Conservation (phyloP, 257 asterid species). For the Solanum commersonii region DNA sequence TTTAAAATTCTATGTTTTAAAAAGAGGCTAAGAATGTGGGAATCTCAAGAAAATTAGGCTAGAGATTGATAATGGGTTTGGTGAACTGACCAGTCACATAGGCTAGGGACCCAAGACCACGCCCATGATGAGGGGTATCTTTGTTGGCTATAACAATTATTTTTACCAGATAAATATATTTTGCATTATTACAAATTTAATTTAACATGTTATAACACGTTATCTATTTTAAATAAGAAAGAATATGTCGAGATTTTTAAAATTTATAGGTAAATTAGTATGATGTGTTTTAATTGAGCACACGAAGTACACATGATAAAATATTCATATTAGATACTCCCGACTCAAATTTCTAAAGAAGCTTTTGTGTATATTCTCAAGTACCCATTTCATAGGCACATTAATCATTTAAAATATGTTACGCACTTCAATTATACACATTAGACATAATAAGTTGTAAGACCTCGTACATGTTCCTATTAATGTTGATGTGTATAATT, state of each 20-base stretch:
- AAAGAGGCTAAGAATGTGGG: constrained; percentile 37
- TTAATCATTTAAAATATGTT: not conserved
- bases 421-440: not conserved
- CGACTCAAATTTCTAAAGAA: not conserved
- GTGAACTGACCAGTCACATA: constrained; percentile 21
- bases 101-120: not conserved
- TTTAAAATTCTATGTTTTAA: not conserved
- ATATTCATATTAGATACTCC: not conserved
- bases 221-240: not conserved
- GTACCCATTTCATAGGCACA: not conserved
- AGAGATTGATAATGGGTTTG: constrained; percentile 45
- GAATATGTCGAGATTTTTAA: fast-evolving
- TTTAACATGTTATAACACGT: not conserved
- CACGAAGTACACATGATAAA: not conserved
- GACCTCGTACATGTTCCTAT: not conserved
- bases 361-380: not conserved
- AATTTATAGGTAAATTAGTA: not conserved
- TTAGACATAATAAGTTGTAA: not conserved
- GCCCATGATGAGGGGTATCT: constrained; percentile 13
- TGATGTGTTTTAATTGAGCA: not conserved
- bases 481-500: not conserved
- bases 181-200: not conserved
- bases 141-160: not conserved
- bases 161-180: not conserved
- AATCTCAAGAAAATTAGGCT: constrained; percentile 39